Conservation (phyloP, 768 basidiomycete species). For the Melanogaster broomeanus region DNA sequence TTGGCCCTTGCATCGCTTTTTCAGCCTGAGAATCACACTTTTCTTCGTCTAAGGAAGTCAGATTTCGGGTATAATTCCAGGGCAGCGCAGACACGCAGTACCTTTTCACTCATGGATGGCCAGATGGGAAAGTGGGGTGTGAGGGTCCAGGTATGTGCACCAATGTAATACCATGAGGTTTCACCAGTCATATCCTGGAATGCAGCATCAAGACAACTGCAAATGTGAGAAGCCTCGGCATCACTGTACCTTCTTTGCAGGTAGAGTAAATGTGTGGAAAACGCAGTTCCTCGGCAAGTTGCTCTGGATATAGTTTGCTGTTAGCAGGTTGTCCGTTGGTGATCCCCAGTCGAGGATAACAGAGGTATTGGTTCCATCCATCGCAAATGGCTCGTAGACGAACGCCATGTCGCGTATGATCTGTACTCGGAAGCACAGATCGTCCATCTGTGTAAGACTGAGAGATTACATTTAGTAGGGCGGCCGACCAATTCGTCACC, state of each 20-base stretch:
- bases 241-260: slow-evolving; percentile 42
- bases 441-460: slow-evolving; percentile 38
- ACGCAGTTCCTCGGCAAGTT: slow-evolving; percentile 19
- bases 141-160: slow-evolving; percentile 46
- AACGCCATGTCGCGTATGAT: slow-evolving; percentile 45
- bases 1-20: slow-evolving; percentile 35
- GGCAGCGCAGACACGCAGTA: slow-evolving; percentile 11
- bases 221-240: neutral
- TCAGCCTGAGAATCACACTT: slow-evolving; percentile 37
- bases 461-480: neutral
- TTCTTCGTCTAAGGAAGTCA: slow-evolving; percentile 28
- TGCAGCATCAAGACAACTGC: slow-evolving; percentile 4
- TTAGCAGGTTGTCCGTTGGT: slow-evolving; percentile 31
- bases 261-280: slow-evolving; percentile 55
- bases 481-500: neutral
- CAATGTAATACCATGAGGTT: slow-evolving; percentile 49
- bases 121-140: slow-evolving; percentile 36
- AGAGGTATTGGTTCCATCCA: slow-evolving; percentile 46
- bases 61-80: neutral
- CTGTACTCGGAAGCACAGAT: slow-evolving; percentile 46
- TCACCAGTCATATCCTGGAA: slow-evolving; percentile 32
- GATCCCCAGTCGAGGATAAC: slow-evolving; percentile 58
- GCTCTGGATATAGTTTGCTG: slow-evolving; percentile 36
- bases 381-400: slow-evolving; percentile 54
- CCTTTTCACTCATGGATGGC: slow-evolving; percentile 39